A percentile compares a stretch with the other conserved stretches of the same genome.
Conservation (phyloP, 1,284 basidiomycete genomes). For the Pyrrhoderma noxium region DNA sequence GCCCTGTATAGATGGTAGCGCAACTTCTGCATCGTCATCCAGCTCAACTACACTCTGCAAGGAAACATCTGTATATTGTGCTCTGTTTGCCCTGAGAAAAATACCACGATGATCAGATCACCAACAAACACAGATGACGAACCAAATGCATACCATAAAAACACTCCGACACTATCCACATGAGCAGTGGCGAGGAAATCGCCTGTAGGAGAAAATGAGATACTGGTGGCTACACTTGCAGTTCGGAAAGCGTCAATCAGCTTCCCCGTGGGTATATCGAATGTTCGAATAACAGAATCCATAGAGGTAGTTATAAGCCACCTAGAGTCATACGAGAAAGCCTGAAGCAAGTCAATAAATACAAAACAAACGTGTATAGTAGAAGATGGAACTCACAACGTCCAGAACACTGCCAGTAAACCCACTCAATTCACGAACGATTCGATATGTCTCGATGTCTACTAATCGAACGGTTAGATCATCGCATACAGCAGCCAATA, state of each 20-base stretch:
- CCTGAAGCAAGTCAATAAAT: constrained; percentile 34
- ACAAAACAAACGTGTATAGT: background rate
- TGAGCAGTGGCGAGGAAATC: constrained; percentile 97
- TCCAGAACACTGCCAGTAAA: constrained; percentile 80
- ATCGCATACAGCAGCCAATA: constrained; percentile 83
- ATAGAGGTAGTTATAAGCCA: constrained; percentile 88
- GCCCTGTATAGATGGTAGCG: constrained; percentile 81
- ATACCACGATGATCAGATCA: background rate
- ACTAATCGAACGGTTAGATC: constrained; percentile 80
- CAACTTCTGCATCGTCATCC: constrained; percentile 54
- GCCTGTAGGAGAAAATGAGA: constrained; percentile 90
- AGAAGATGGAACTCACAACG: constrained; percentile 45
- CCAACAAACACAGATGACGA: constrained; percentile 1
- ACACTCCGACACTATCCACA: constrained; percentile 89
- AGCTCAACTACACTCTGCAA: constrained; percentile 76
- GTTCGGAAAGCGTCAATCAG: constrained; percentile 92
- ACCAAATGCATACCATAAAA: constrained; percentile 64
- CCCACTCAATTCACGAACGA: constrained; percentile 84
- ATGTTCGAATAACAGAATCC: constrained; percentile 91
- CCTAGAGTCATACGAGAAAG: constrained; percentile 89
- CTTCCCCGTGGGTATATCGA: constrained; percentile 89
- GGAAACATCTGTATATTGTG: constrained; percentile 85
- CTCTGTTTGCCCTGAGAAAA: constrained; percentile 77
- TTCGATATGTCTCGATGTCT: constrained; percentile 84
- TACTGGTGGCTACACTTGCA: constrained; percentile 81